phyloP scores from a whole-genome alignment of 768 basidiomycete species.

The Agrocybe pediades region DNA sequence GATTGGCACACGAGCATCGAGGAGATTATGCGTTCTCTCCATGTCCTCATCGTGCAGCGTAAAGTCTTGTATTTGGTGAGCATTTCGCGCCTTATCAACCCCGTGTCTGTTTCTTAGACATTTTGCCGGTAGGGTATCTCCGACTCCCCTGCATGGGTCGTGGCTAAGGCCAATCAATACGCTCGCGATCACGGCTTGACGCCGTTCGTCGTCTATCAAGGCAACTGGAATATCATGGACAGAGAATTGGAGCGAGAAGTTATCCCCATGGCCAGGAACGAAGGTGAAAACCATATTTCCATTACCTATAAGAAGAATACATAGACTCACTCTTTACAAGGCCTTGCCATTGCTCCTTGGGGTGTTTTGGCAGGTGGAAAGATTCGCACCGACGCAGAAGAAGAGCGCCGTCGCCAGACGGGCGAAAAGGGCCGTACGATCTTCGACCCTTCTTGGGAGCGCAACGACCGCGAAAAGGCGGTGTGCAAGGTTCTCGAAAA shows the following conservation, averaged over 20 bases:
- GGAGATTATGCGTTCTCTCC: constrained; percentile 58
- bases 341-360: neutral
- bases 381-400: constrained; percentile 38
- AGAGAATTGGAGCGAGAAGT: constrained; percentile 57
- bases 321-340: neutral
- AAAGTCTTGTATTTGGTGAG: constrained; percentile 49
- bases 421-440: neutral
- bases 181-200: constrained; percentile 48
- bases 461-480: constrained; percentile 41
- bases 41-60: constrained; percentile 50
- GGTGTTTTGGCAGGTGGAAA: constrained; percentile 29
- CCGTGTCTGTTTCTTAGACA: no score
- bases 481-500: constrained; percentile 45
- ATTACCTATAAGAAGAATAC: no score
- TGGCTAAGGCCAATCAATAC: constrained; percentile 48
- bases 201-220: constrained; percentile 58
- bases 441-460: constrained; percentile 37
- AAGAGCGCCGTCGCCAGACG: no score
- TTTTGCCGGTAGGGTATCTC: constrained; percentile 35
- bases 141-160: constrained; percentile 51
- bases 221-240: constrained; percentile 41
- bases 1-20: constrained; percentile 53
- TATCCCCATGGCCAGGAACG: constrained; percentile 44
- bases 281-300: constrained; percentile 26
- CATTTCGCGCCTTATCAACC: no score